phyloP scores from a whole-genome alignment of 495 filamentous ascomycete genomes.

The Podospora bellae-mahoneyi region DNA sequence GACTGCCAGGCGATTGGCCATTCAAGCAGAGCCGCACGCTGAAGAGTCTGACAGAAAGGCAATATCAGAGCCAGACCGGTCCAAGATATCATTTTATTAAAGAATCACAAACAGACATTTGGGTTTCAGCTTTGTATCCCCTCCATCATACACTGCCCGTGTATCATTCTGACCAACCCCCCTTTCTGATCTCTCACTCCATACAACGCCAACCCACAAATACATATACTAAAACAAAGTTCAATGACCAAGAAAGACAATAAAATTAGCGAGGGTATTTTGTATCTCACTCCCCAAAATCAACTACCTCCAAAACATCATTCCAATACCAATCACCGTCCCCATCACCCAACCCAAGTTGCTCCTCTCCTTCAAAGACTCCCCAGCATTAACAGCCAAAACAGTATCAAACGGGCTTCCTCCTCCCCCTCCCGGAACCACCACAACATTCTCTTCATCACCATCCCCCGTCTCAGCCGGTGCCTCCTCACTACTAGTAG shows the following conservation, averaged over 20 bases:
- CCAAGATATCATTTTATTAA: too few relatives aligned
- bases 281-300: background rate
- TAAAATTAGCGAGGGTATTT: background rate
- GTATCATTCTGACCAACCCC: too few relatives aligned
- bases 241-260: background rate
- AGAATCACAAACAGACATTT: too few relatives aligned
- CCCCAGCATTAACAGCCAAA: background rate
- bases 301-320: background rate
- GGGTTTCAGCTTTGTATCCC: too few relatives aligned
- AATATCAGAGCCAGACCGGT: too few relatives aligned
- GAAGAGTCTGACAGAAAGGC: too few relatives aligned
- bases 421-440: conserved; percentile 17
- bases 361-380: background rate
- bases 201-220: too few relatives aligned
- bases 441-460: background rate
- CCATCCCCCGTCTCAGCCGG: background rate
- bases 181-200: too few relatives aligned
- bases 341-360: background rate
- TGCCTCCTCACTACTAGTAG: background rate
- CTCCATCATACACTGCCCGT: too few relatives aligned
- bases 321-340: background rate
- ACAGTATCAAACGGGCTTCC: conserved; percentile 31
- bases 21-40: too few relatives aligned
- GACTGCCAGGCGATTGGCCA: too few relatives aligned
- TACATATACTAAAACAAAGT: background rate